phyloP scores from a whole-genome alignment of 1,284 basidiomycete species.

The Boletus austroedulis region DNA sequence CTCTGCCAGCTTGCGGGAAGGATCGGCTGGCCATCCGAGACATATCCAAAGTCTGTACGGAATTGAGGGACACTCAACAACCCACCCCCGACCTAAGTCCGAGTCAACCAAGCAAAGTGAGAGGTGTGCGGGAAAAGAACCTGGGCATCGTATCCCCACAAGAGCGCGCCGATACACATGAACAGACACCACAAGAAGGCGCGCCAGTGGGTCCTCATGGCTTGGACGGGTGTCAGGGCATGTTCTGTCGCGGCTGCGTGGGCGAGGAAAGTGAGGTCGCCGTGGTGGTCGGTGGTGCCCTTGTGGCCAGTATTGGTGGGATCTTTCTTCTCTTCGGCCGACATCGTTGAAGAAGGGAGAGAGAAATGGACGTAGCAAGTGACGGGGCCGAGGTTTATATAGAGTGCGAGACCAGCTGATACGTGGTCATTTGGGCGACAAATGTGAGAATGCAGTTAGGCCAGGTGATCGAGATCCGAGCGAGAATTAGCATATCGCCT shows the following conservation, averaged over 20 bases:
- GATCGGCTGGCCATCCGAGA: conserved; percentile 4
- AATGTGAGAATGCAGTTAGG: not conserved
- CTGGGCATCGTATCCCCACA: conserved; percentile 32
- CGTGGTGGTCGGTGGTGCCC: not conserved
- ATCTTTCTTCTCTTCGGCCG: conserved; percentile 10
- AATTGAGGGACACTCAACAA: conserved; percentile 29
- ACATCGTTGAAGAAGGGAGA: conserved; percentile 1
- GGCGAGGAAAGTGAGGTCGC: conserved; percentile 22
- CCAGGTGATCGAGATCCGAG: not conserved
- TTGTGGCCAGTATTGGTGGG: conserved; percentile 8
- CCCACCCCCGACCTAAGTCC: conserved; percentile 22
- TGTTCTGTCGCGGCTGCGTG: conserved; percentile 24
- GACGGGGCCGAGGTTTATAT: not conserved
- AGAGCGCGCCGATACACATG: conserved; percentile 26
- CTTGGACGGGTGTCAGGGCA: conserved; percentile 21
- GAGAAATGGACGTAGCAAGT: too few species aligned
- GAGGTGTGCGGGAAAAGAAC: conserved; percentile 6
- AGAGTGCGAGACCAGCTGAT: not conserved
- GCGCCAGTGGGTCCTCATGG: conserved; percentile 28
- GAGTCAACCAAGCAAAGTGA: not conserved
- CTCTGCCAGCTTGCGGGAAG: conserved; percentile 34
- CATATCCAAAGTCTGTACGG: conserved; percentile 29
- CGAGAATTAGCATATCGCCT: too few species aligned
- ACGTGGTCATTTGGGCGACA: too few species aligned
- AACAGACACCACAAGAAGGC: conserved; percentile 30